Evolutionary conservation across 345 rosid genomes (phyloP).

Genomic region (Gossypium rotundifolium): DNA sequence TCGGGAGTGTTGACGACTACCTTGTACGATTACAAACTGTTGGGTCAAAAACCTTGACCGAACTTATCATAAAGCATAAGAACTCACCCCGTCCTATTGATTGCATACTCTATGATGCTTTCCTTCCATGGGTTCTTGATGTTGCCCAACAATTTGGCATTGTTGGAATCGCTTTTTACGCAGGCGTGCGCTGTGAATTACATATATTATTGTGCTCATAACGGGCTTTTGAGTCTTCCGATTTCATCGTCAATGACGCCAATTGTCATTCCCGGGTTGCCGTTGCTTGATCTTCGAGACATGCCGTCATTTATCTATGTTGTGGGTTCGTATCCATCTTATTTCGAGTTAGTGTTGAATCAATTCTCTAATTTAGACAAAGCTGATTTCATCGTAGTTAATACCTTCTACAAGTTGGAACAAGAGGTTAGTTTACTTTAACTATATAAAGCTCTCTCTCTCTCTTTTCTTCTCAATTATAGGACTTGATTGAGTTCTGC

Average conservation of each 20-base stretch:
- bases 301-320: constrained; percentile 50
- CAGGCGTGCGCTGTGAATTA: constrained; percentile 58
- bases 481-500: too few relatives aligned
- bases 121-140: constrained; percentile 62
- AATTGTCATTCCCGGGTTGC: constrained; percentile 25
- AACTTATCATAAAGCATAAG: constrained; percentile 35
- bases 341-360: constrained; percentile 42
- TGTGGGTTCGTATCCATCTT: constrained; percentile 41
- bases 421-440: constrained; percentile 22
- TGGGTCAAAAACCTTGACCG: constrained; percentile 43
- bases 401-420: constrained; percentile 4
- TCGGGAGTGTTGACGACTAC: constrained; percentile 25
- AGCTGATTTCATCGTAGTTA: constrained; percentile 20
- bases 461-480: too few relatives aligned
- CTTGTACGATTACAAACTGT: constrained; percentile 26
- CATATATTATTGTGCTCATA: constrained; percentile 37
- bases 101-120: constrained; percentile 56
- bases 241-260: constrained; percentile 15
- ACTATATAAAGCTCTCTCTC: not conserved
- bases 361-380: constrained; percentile 42
- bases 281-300: constrained; percentile 43
- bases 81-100: constrained; percentile 30
- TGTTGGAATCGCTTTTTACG: constrained; percentile 54
- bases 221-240: constrained; percentile 39
- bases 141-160: constrained; percentile 50